Evolutionary conservation across 2,329 filamentous ascomycete genomes (phyloP), one percentile per base, ranked within the genome.

Genomic region (Aureobasidium lini): DNA sequence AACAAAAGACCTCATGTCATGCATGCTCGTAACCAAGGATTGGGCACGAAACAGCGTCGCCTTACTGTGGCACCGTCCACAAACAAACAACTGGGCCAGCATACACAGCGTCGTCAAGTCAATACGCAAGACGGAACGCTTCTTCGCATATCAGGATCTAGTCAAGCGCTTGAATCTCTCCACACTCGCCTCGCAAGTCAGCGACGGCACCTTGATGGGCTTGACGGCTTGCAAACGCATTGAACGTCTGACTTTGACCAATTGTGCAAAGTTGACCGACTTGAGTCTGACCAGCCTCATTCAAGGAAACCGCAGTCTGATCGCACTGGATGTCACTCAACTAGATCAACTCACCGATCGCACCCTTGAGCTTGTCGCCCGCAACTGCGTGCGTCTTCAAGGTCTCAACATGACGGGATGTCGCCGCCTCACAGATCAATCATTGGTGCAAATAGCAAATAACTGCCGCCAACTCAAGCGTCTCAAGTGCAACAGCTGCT

Each of bases 31-130:
- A n/a, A 96, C 87, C 69, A 92, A 91, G 73, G 84, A 87, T 63
- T 99, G 94, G 94, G 89, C 94, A 31, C 81, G 88, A 63, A 96
- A 96, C 70, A 87, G 89, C 54, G 94, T 97, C 65, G 93, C 94
- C 64, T 82, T 96, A 64, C 81, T 99, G 23, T 99, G 94, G 94
- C 92, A 96, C 73, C 84, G 94, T 40, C 94, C 94, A 1, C 86
- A 90, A 31, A 97, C 94, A 76, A 91, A 88, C 68, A 90, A 85
- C 66, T 96, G 90, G 88, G 75, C 80, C 11, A 91, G 91, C 70
- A 84, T 96, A 67, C 79, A 85, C 67, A 87, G 79, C 65, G 94
- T 99, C 65, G 92, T 91, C 69, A 80, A 82, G 60, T 92, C 93
- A 1, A 83, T 96, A 37, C 81, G 84, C 47, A 80, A 85, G 31